Percentiles rank a stretch among this genome's conserved stretches.
Conservation (phyloP, 805 yeast species). For the Lachancea waltii region DNA sequence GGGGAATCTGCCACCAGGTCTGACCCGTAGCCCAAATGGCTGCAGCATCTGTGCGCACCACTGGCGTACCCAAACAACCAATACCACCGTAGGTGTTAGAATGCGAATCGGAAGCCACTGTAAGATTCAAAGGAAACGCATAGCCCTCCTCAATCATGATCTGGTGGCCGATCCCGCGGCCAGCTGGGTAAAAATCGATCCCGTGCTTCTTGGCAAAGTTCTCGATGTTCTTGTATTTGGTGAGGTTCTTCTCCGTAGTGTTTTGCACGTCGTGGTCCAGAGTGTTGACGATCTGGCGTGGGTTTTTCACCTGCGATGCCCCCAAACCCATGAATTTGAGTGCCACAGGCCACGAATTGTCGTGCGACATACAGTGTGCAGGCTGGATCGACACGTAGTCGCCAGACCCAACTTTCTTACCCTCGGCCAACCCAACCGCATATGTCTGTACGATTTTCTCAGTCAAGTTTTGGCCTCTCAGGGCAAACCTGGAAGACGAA, state of each 20-base stretch:
- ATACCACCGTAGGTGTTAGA: slow-evolving; percentile 97
- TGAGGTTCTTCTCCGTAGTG: slow-evolving; percentile 78
- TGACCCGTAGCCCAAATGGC: slow-evolving; percentile 99
- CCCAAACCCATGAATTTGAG: slow-evolving; percentile 93
- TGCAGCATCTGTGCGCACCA: slow-evolving; percentile 98
- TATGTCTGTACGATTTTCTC: slow-evolving; percentile 93
- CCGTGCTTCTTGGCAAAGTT: slow-evolving; percentile 86
- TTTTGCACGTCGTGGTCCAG: slow-evolving; percentile 98
- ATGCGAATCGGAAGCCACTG: slow-evolving; percentile 97
- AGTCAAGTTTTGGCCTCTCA: slow-evolving; percentile 67
- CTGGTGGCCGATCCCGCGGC: slow-evolving; percentile 98
- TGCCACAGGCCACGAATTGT: slow-evolving; percentile 99
- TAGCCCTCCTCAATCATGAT: slow-evolving; percentile 99
- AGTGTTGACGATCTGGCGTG: slow-evolving; percentile 90
- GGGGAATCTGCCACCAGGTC: slow-evolving; percentile 99
- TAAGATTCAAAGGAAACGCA: slow-evolving; percentile 86
- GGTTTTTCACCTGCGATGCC: slow-evolving; percentile 73
- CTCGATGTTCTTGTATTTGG: slow-evolving; percentile 83
- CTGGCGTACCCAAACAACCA: slow-evolving; percentile 93
- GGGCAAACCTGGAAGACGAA: slow-evolving; percentile 15
- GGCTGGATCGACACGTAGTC: slow-evolving; percentile 95
- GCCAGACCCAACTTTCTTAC: slow-evolving; percentile 75
- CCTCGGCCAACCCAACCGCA: slow-evolving; percentile 77
- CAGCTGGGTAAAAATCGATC: slow-evolving; percentile 96
- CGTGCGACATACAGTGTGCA: slow-evolving; percentile 98